Base-by-base conservation (phyloP, 1,284 basidiomycete species). In the Apiotrichum sp. region DNA sequence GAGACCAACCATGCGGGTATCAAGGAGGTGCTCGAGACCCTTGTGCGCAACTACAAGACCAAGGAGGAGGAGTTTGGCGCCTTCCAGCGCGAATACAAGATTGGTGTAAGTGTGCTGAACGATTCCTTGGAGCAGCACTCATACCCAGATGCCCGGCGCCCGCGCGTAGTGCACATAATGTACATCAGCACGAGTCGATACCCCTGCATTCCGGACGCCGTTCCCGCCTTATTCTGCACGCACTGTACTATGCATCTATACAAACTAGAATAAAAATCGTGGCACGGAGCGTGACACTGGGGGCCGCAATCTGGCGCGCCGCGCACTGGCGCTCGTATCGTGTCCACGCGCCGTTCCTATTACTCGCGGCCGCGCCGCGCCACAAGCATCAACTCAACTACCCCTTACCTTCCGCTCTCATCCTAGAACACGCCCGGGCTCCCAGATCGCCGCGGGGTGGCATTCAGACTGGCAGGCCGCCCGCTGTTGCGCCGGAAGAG, bases 1-100 rank as follows among this genome's bases (percentile, higher is more conserved):
- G 83, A 89, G 73, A 89, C 86, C 13, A 95, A 93, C 69, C 82
- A 84, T 53, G 83, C 89, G 65, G 89, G 90, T 86, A 93, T 96
- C 64, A 83, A 83, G 64, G 86, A 86, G 59, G 87, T 89, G 22
- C 80, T 95, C 48, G 74, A 84, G 43, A 86, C 78, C 50, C 80
- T 96, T 55, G 79, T 87, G 34, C 85, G 87, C 62, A 89, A 90
- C 74, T 93, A 95, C 80, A 91, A 89, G 77, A 76, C 80, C 56
- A 93, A 89, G 74, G 92, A 95, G 67, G 82, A 84, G 59, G 89
- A 92, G 56, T 88, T 93, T 65, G 86, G 88, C 66, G 74, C 77
- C 22, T 91, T 93, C 78, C 89, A 89, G 74, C 80, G 80, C 63
- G 88, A 93, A 61, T 86, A 89, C 74, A 86, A 86, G 64, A 88